Percentiles rank a stretch among this genome's conserved stretches.
These are phyloP conservation scores for Podila horticola DNA, from an alignment of 192 early-diverging fungal species.

Conservation along the genomic window DNA sequence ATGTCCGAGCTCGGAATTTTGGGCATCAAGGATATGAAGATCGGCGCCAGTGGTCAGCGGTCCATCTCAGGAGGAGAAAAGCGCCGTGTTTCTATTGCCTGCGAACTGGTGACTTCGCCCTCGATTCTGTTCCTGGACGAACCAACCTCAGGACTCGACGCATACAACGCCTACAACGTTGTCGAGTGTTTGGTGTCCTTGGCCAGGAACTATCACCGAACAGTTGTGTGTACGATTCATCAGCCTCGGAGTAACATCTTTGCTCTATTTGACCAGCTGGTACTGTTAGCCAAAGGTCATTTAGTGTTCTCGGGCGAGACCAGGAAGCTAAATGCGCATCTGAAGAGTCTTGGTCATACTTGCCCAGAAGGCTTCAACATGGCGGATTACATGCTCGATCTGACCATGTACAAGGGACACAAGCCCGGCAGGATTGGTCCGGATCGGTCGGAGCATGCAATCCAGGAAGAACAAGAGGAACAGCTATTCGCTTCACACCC, in stretches of 20 bases:
- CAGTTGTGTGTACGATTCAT: conserved; percentile 93
- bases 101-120: conserved; percentile 91
- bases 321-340: conserved; percentile 69
- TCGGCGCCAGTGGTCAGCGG: conserved; percentile 74
- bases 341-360: conserved; percentile 78
- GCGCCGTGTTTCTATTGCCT: conserved; percentile 92
- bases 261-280: conserved; percentile 87
- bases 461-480: conserved; percentile 35
- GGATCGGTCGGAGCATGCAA: conserved; percentile 1
- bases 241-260: conserved; percentile 95
- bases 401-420: conserved; percentile 68
- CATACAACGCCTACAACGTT: conserved; percentile 95
- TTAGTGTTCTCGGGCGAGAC: conserved; percentile 87
- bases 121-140: conserved; percentile 93
- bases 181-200: conserved; percentile 88
- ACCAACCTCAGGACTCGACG: conserved; percentile 86
- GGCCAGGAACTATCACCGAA: conserved; percentile 69
- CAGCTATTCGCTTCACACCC: conserved; percentile 9
- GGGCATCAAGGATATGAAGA: conserved; percentile 80
- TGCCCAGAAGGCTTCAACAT: conserved; percentile 93
- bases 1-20: conserved; percentile 90
- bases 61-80: conserved; percentile 95
- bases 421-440: conserved; percentile 11
- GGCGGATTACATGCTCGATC: conserved; percentile 85
- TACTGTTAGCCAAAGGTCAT: conserved; percentile 85